Conservation (phyloP, 2,329 filamentous ascomycete genomes). For the Trichoderma endophyticum region DNA sequence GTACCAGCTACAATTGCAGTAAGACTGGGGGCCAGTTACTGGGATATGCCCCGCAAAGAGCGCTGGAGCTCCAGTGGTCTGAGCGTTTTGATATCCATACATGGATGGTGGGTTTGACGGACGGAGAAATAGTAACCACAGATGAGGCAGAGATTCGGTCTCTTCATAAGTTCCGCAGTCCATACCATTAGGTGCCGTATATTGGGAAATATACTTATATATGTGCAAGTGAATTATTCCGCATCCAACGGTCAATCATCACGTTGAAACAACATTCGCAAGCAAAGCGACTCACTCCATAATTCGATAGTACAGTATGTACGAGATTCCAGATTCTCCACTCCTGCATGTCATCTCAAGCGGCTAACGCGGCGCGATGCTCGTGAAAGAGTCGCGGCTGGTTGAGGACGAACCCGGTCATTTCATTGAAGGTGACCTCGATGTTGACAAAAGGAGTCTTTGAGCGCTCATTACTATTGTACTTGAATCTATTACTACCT, state of each 20-base stretch:
- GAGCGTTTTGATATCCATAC: background rate
- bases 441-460: background rate
- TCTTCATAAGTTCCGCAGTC: background rate
- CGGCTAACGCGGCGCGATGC: background rate
- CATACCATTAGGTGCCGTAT: background rate
- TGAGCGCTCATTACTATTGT: background rate
- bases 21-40: background rate
- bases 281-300: background rate
- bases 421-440: background rate
- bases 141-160: background rate
- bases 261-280: too few species aligned
- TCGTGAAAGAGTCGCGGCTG: background rate
- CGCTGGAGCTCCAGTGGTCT: background rate
- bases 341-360: background rate
- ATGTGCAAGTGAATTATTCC: background rate
- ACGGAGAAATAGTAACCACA: background rate
- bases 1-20: background rate
- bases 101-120: background rate
- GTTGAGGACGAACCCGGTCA: background rate
- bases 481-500: background rate
- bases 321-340: background rate
- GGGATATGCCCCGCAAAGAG: conserved; percentile 4
- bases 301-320: background rate
- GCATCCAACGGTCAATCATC: background rate
- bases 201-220: background rate